A percentile compares a stretch with the other conserved stretches of the same genome.
Conservation (phyloP, 768 basidiomycete genomes). For the Serendipita sp. region DNA sequence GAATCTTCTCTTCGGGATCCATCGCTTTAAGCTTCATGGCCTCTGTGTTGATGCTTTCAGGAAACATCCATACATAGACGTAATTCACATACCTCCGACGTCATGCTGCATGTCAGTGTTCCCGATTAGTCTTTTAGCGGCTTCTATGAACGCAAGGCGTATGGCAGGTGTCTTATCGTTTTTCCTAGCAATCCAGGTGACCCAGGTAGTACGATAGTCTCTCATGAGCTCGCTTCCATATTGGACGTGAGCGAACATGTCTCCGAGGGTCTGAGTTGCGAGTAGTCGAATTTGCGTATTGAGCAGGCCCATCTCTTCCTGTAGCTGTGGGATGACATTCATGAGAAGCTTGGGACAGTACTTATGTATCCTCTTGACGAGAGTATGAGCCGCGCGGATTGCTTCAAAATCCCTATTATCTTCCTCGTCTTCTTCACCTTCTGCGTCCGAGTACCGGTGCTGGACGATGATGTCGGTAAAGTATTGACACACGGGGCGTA, state of each 20-base stretch:
- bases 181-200: constrained; percentile 59
- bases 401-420: constrained; percentile 29
- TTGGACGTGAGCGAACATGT: constrained; percentile 58
- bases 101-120: constrained; percentile 49
- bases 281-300: constrained; percentile 52
- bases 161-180: constrained; percentile 59
- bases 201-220: constrained; percentile 77
- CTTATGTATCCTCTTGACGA: constrained; percentile 67
- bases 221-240: constrained; percentile 53
- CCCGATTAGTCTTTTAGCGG: constrained; percentile 43
- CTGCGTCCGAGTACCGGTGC: constrained; percentile 42
- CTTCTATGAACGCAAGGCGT: constrained; percentile 64
- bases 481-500: constrained; percentile 66
- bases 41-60: constrained; percentile 22
- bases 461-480: constrained; percentile 24
- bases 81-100: constrained; percentile 47
- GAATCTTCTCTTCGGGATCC: constrained; percentile 85
- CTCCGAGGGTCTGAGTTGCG: constrained; percentile 74
- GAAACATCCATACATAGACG: not conserved
- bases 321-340: constrained; percentile 84
- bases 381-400: constrained; percentile 61
- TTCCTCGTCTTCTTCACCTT: constrained; percentile 33
- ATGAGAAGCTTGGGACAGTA: constrained; percentile 68
- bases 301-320: constrained; percentile 74
- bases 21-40: constrained; percentile 45